Base-by-base conservation (phyloP, 2,329 filamentous ascomycete species). In the Cytospora mali region DNA sequence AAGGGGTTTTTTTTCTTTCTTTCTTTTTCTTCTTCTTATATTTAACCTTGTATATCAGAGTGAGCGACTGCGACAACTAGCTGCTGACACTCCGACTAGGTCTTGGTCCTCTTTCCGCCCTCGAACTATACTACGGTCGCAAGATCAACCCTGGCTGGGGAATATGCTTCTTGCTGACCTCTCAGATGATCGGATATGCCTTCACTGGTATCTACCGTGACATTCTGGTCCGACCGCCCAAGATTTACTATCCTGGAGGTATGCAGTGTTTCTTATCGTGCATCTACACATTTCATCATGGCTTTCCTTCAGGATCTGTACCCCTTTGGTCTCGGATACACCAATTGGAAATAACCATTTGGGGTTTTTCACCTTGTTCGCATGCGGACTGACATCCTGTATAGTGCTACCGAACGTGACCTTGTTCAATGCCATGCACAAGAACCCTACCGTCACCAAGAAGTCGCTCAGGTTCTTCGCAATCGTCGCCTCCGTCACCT, bases 341-440 rank as follows among this genome's bases (percentile, higher is more conserved):
- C 1, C 39, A 5, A 7, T 42, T 6, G 6, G 39, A 21, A 1
- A 21, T n/a, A 6, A 18, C 9, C 10, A 9, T 42, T 2, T 21
- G 29, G 11, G 29, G 6, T 6, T 10, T 6, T n/a, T 18, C 39
- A 42, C n/a, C n/a, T 28, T 31, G n/a, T 11, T 27, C 4, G 25
- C 1, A n/a, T 11, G 33, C 57, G 31, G 18, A 59, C n/a, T 42
- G 39, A 42, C 18, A 13, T 14, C 25, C 1, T 9, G 9, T n/a
- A 0, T 2, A 61, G 68, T 70, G 11, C 67, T 73, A 9, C 71
- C 67, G 33, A 72, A 72, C 35, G 71, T 73, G 29, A 60, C 69
- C 1, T 67, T 73, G 14, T 70, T 73, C 66, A 72, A 72, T 42
- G 70, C 71, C 31, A 72, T 72, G 71, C 71, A 73, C 62, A 67